Percentiles rank a stretch among this genome's conserved stretches.
These are phyloP conservation scores for Abortiporus biennis DNA, from an alignment of 1,284 basidiomycete species.

Conservation along the genomic window DNA sequence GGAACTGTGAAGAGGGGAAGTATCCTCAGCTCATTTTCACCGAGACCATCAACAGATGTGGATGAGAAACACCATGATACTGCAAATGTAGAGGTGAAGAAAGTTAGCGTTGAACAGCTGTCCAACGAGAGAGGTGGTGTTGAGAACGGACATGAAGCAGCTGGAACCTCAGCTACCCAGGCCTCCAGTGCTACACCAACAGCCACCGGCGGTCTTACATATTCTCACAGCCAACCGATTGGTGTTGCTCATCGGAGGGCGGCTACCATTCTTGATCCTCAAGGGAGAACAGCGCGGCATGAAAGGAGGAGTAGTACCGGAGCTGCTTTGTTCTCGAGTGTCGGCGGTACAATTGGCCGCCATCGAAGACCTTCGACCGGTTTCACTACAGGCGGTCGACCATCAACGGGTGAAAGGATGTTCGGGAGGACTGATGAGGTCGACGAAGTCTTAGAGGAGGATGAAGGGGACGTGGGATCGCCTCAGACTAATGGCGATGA, in stretches of 20 bases:
- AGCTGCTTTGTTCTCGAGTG: constrained; percentile 45
- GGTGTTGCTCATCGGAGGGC: constrained; percentile 57
- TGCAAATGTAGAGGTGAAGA: constrained; percentile 25
- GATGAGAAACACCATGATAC: constrained; percentile 14
- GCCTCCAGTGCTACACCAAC: constrained; percentile 16
- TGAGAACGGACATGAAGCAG: constrained; percentile 19
- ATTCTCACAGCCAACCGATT: constrained; percentile 53
- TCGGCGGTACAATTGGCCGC: constrained; percentile 55
- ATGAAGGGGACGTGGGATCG: constrained; percentile 25
- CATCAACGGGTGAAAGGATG: constrained; percentile 34
- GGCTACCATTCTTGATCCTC: constrained; percentile 68
- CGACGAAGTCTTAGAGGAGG: constrained; percentile 35
- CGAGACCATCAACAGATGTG: constrained; percentile 40
- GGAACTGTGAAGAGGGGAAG: constrained; percentile 41
- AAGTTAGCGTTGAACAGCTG: constrained; percentile 11
- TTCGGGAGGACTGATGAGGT: constrained; percentile 49
- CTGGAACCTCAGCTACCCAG: constrained; percentile 4
- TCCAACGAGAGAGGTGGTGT: constrained; percentile 15
- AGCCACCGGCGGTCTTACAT: constrained; percentile 30
- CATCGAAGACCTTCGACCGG: constrained; percentile 61
- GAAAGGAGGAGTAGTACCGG: constrained; percentile 75
- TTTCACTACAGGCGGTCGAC: constrained; percentile 35
- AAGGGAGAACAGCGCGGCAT: constrained; percentile 51
- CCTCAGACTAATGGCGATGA: constrained; percentile 24
- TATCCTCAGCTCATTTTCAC: constrained; percentile 40